Conservation (phyloP, 164 flowering plant species). For the Nymphaea colorata region DNA sequence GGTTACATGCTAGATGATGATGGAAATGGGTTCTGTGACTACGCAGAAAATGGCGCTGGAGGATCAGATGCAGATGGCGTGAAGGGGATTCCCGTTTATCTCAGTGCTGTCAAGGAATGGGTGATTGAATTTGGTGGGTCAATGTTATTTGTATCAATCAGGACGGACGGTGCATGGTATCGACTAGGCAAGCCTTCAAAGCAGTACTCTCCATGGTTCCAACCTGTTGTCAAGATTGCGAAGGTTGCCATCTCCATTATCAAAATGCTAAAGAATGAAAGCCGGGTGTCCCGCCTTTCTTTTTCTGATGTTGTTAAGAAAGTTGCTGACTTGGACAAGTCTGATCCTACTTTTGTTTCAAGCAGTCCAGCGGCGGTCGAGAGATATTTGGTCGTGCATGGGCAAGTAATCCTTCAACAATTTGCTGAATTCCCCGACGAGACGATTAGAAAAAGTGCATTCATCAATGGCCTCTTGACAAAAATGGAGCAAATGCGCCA, state of each 20-base stretch:
- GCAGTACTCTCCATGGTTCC: conserved; percentile 87
- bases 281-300: conserved; percentile 53
- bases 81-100: conserved; percentile 60
- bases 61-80: background rate
- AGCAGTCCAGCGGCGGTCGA: conserved; percentile 45
- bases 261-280: conserved; percentile 58
- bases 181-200: conserved; percentile 93
- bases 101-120: conserved; percentile 95
- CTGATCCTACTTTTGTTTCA: conserved; percentile 47
- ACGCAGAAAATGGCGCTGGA: background rate
- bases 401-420: conserved; percentile 65
- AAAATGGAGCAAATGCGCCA: conserved; percentile 79
- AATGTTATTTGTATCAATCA: conserved; percentile 60
- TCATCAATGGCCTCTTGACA: conserved; percentile 40
- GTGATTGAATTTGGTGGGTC: conserved; percentile 82
- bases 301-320: conserved; percentile 57
- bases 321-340: conserved; percentile 32
- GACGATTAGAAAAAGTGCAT: conserved; percentile 43
- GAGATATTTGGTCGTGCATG: conserved; percentile 83
- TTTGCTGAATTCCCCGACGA: conserved; percentile 73
- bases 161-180: conserved; percentile 96
- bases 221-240: conserved; percentile 63
- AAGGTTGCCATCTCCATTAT: conserved; percentile 55
- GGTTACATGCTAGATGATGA: conserved; percentile 43
- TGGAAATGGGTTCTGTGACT: background rate